Evolutionary conservation across 495 filamentous ascomycete species (phyloP).

Genomic region (Penicillium ochrochloron): DNA sequence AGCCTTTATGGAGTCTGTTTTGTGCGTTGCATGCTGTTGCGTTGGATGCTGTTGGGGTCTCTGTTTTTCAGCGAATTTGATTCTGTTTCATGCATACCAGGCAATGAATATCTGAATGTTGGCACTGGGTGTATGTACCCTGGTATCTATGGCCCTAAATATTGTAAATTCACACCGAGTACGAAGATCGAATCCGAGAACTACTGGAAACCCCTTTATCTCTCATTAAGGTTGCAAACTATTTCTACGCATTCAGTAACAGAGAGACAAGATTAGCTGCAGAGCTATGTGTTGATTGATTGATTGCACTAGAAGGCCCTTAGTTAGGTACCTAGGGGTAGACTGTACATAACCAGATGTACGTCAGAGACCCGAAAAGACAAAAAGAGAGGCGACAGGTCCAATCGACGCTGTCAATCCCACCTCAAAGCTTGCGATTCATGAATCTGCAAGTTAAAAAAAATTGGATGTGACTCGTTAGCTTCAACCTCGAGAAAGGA

Average conservation of each 20-base stretch:
- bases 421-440: conserved; percentile 11
- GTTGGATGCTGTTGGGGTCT: too few relatives aligned
- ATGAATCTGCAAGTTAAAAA: conserved; percentile 11
- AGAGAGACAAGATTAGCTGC: conserved; percentile 4
- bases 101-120: not conserved
- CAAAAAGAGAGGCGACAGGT: conserved; percentile 9
- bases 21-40: not conserved
- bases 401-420: conserved; percentile 10
- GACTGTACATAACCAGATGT: conserved; percentile 34
- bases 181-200: not conserved
- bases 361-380: conserved; percentile 21
- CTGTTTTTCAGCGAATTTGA: conserved; percentile 8
- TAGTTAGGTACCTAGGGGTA: conserved; percentile 5
- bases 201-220: not conserved
- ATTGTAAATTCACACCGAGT: too few relatives aligned
- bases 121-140: too few relatives aligned
- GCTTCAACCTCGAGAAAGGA: conserved; percentile 4
- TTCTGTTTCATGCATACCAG: not conserved
- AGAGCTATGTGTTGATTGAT: conserved; percentile 24
- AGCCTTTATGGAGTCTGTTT: not conserved
- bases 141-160: too few relatives aligned
- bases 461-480: not conserved
- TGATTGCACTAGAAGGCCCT: conserved; percentile 19
- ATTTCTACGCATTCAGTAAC: not conserved
- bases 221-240: not conserved